Percentiles rank a stretch among this genome's conserved stretches.
phyloP scores from a whole-genome alignment of 1,139 yeast species.

The Geotrichum reessii region DNA sequence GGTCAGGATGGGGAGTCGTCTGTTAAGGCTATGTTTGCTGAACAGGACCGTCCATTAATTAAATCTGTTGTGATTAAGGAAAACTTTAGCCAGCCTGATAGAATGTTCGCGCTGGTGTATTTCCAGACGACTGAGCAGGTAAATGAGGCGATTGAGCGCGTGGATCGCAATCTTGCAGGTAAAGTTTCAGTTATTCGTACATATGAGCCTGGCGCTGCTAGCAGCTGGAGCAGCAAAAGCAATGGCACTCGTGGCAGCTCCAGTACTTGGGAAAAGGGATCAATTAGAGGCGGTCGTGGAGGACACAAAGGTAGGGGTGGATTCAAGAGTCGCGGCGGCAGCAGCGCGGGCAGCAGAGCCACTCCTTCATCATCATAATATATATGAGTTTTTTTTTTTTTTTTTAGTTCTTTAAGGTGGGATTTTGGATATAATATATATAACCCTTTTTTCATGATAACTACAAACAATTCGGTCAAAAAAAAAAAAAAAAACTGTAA shows the following conservation, averaged over 20 bases:
- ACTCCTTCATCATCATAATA: not conserved
- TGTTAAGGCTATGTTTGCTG: constrained; percentile 32
- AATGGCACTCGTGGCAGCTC: constrained; percentile 10
- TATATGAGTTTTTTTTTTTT: too few relatives aligned
- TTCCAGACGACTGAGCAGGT: constrained; percentile 37
- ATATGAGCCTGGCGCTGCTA: constrained; percentile 5
- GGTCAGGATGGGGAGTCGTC: constrained; percentile 35
- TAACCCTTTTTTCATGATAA: too few relatives aligned
- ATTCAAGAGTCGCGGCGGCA: not conserved
- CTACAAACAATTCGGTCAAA: too few relatives aligned
- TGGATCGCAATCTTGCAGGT: constrained; percentile 28
- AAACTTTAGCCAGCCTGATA: constrained; percentile 26
- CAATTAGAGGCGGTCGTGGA: constrained; percentile 5
- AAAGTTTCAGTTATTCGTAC: constrained; percentile 15
- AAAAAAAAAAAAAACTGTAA: too few relatives aligned
- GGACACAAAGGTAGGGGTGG: not conserved
- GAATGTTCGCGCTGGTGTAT: constrained; percentile 37
- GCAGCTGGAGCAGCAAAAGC: constrained; percentile 1
- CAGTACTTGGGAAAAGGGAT: constrained; percentile 7
- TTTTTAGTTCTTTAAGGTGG: not conserved
- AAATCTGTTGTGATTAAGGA: constrained; percentile 32
- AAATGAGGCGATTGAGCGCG: constrained; percentile 33
- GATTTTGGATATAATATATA: constrained; percentile 4
- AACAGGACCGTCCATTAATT: constrained; percentile 33
- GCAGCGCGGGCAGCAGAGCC: not conserved